A percentile compares a stretch with the other conserved stretches of the same genome.
Conservation (phyloP, 306 rosid genomes). For the Pyrus bretschneideri region DNA sequence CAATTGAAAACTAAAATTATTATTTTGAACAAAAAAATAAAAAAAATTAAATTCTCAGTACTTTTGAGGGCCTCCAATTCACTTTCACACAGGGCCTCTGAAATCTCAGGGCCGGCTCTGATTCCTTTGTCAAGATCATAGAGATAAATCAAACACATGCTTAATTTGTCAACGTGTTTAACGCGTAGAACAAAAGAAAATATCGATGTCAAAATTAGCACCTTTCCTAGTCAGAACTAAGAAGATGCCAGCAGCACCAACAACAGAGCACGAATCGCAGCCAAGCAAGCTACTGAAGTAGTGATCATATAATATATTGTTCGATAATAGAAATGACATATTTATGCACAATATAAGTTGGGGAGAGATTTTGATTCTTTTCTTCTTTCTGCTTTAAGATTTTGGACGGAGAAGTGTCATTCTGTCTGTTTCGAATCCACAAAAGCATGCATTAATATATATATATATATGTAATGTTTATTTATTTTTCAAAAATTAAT, state of each 20-base stretch:
- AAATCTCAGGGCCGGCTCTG: no score
- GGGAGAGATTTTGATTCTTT: conserved; percentile 1
- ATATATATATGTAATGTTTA: no score
- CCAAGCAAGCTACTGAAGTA: neutral
- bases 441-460: conserved; percentile 15
- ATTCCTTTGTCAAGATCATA: neutral
- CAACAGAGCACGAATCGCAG: neutral
- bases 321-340: conserved; percentile 9
- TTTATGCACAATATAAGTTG: neutral
- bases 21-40: no score
- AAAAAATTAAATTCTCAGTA: no score
- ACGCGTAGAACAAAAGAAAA: neutral
- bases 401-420: conserved; percentile 14
- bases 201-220: neutral
- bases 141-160: neutral
- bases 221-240: neutral
- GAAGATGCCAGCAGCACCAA: neutral
- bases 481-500: no score
- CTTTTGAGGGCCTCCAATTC: no score
- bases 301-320: conserved; percentile 5
- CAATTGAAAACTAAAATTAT: no score
- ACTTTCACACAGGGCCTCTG: no score
- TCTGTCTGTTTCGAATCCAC: conserved; percentile 11
- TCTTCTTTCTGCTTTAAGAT: neutral
- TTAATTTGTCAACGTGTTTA: neutral